Evolutionary conservation across 805 yeast species (phyloP), one percentile per base, ranked within the genome.

Genomic region (Starmerella stigmatis): DNA sequence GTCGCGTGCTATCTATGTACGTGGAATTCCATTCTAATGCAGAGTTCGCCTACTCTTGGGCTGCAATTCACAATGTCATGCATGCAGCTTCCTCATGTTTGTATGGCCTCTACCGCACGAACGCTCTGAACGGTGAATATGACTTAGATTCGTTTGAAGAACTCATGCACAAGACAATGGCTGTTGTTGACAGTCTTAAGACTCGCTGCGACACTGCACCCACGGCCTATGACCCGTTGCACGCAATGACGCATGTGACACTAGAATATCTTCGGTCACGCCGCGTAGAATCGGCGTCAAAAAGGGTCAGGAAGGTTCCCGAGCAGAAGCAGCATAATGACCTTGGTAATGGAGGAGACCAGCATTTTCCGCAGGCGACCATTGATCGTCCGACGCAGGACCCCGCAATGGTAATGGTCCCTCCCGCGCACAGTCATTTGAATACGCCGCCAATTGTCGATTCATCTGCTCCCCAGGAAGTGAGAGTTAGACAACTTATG

Each of bases 41-140:
- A 54, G 68, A 74, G 38, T 71, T 86, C 48, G 85, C 85, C 61
- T 86, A 83, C 62, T 84, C 95, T 0, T 86, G 96, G 96, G 88
- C 86, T 2, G 92, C 94, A 0, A 88, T 85, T 3, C 94, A 86
- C 60, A 86, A 85, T 59, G 66, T 85, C 44, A 85, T 85, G 59
- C 80, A 83, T 81, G 88, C 94, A 0, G 94, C 94, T 0, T 81
- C 89, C 22, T 81, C 94, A 1, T 86, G 77, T 54, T 66, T 86
- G 35, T 86, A 82, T 59, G 74, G 86, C 1, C 69, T 85, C 12
- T 86, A 82, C 60, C 81, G 81, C 59, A 75, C 83, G 29, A 69
- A 69, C n/a, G 72, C 70, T 38, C 75, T 73, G 2, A 61, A 80
- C 19, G 58, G 62, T 5, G 63, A 64, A 5, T 69, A 76, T 16